phyloP scores from a whole-genome alignment of 2,329 filamentous ascomycete genomes.

The Sporothrix mexicana region DNA sequence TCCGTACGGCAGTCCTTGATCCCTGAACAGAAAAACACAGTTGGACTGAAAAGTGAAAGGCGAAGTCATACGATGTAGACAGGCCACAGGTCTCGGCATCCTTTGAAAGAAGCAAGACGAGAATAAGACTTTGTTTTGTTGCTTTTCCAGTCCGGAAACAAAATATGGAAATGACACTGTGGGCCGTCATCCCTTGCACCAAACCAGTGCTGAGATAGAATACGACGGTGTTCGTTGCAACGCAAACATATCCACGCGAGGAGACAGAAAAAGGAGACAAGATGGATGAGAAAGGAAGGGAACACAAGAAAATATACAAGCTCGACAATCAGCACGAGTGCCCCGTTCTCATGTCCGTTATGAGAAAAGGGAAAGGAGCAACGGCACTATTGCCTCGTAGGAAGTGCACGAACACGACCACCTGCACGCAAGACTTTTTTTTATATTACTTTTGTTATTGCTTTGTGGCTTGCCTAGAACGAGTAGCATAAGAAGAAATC shows the following conservation, averaged over 20 bases:
- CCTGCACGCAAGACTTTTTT: background rate
- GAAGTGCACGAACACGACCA: constrained; percentile 7
- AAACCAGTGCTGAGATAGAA: constrained; percentile 19
- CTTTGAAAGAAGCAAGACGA: background rate
- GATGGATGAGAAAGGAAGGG: background rate
- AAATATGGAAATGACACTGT: constrained; percentile 29
- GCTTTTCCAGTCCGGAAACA: background rate
- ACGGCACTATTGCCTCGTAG: background rate
- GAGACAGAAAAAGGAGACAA: background rate
- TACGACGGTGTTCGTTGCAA: background rate
- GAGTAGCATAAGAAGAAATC: background rate
- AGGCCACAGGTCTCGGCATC: background rate
- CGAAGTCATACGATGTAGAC: no score
- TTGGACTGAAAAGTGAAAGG: background rate
- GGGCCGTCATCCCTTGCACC: constrained; percentile 29
- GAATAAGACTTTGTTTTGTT: background rate
- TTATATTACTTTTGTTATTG: constrained; percentile 3
- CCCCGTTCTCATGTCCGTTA: constrained; percentile 8
- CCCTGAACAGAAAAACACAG: background rate
- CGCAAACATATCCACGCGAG: background rate
- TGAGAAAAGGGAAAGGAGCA: background rate
- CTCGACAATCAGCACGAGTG: background rate
- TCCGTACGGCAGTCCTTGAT: background rate
- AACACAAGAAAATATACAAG: background rate
- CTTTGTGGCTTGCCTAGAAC: constrained; percentile 16